phyloP scores from a whole-genome alignment of 345 rosid species.

The Firmiana major region DNA sequence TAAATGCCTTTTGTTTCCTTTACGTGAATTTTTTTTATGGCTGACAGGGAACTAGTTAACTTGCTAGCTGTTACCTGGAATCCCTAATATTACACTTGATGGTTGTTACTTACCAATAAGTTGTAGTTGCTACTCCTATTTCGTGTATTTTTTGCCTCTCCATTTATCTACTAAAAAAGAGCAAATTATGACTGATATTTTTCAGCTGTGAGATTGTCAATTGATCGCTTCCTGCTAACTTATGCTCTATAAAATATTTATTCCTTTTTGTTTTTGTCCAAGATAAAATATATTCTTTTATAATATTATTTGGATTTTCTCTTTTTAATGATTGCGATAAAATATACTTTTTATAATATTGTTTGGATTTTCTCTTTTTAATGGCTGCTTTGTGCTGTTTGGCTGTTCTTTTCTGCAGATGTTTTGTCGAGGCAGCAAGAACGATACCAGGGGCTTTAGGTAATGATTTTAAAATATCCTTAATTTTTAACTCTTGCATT shows the following conservation, averaged over 20 bases:
- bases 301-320: not conserved
- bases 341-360: not conserved
- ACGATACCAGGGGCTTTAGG: conserved; percentile 96
- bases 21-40: not conserved
- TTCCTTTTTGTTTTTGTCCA: not conserved
- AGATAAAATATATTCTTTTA: not conserved
- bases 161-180: conserved; percentile 3
- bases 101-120: not conserved
- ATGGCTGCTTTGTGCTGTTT: conserved; percentile 18
- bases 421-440: conserved; percentile 97
- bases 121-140: not conserved
- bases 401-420: conserved; percentile 44
- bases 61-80: not conserved
- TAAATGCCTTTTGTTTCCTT: conserved; percentile 1
- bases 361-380: not conserved
- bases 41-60: not conserved
- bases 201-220: conserved; percentile 5
- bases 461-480: conserved; percentile 19
- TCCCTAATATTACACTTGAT: not conserved
- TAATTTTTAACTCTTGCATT: not conserved
- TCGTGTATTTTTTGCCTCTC: not conserved
- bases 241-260: not conserved
- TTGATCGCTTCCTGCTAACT: not conserved
- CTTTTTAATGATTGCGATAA: conserved; percentile 14
- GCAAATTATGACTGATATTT: not conserved